Percentiles rank a stretch among this genome's conserved stretches.
These are phyloP conservation scores for Euphrasia confusa DNA, from an alignment of 257 asterid genomes.

Conservation along the genomic window DNA sequence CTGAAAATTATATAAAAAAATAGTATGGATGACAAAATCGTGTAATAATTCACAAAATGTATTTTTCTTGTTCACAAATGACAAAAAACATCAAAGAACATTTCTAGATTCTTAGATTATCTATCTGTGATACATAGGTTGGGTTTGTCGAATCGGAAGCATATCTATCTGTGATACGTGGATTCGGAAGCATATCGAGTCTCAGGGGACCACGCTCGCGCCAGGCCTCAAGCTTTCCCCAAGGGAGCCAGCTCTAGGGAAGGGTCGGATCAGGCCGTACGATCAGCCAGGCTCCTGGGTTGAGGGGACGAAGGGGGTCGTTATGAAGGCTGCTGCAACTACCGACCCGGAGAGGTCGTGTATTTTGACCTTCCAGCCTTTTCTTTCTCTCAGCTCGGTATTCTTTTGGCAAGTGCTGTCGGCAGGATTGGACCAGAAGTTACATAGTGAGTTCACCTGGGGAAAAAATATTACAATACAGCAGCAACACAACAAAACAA, in stretches of 20 bases:
- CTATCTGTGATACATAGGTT: not conserved
- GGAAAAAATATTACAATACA: constrained; percentile 3
- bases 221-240: constrained; percentile 99
- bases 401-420: constrained; percentile 56
- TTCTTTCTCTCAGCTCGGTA: constrained; percentile 71
- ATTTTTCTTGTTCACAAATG: too few relatives aligned
- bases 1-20: too few relatives aligned
- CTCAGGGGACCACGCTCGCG: constrained; percentile 76
- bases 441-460: constrained; percentile 63
- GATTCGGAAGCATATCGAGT: constrained; percentile 74
- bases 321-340: constrained; percentile 92
- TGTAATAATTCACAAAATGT: too few relatives aligned
- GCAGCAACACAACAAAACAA: too few relatives aligned
- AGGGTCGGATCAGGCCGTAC: constrained; percentile 75
- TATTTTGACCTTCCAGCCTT: constrained; percentile 94
- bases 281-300: constrained; percentile 96
- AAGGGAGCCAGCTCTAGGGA: constrained; percentile 89
- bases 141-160: too few relatives aligned
- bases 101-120: not conserved
- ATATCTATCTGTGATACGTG: too few relatives aligned
- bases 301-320: constrained; percentile 95
- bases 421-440: constrained; percentile 50
- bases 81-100: not conserved
- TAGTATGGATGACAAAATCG: too few relatives aligned
- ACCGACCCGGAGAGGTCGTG: constrained; percentile 96